Percentiles rank a stretch among this genome's conserved stretches.
phyloP scores from a whole-genome alignment of 2,329 filamentous ascomycete genomes.

The Microdochium paspali region DNA sequence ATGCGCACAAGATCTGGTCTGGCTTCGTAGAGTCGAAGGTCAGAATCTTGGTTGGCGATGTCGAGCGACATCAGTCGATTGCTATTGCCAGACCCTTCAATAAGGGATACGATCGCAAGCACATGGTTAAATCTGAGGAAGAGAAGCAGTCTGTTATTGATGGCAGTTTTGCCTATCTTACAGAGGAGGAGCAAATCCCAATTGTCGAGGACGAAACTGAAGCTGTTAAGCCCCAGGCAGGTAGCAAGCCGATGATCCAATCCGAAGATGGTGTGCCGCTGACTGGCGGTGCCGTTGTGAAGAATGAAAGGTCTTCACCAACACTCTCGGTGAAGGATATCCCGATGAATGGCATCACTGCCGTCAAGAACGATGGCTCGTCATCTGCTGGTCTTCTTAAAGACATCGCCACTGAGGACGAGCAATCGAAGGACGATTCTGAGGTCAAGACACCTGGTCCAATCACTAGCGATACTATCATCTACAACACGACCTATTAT shows the following conservation, averaged over 20 bases:
- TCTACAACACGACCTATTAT: conserved; percentile 91
- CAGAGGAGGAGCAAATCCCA: conserved; percentile 18
- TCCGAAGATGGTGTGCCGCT: not conserved
- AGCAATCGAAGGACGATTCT: conserved; percentile 3
- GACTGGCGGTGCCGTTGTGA: too few relatives aligned
- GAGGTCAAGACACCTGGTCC: conserved; percentile 2
- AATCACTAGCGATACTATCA: conserved; percentile 18
- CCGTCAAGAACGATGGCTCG: too few relatives aligned
- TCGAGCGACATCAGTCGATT: conserved; percentile 75
- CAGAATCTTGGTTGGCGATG: conserved; percentile 69
- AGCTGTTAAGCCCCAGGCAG: conserved; percentile 6
- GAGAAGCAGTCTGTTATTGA: conserved; percentile 44
- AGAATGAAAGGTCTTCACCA: too few relatives aligned
- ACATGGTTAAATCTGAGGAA: conserved; percentile 51
- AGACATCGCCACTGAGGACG: not conserved
- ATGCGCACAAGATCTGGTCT: conserved; percentile 79
- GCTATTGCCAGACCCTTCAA: conserved; percentile 83
- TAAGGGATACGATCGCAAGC: conserved; percentile 80
- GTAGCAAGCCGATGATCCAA: conserved; percentile 1
- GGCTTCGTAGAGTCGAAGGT: conserved; percentile 92
- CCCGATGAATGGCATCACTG: not conserved
- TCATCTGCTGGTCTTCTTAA: not conserved
- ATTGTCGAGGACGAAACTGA: conserved; percentile 18
- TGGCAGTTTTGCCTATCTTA: conserved; percentile 37
- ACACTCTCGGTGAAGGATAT: not conserved